Evolutionary conservation across 331 rosid genomes (phyloP).

Genomic region (Malus hybrid): DNA sequence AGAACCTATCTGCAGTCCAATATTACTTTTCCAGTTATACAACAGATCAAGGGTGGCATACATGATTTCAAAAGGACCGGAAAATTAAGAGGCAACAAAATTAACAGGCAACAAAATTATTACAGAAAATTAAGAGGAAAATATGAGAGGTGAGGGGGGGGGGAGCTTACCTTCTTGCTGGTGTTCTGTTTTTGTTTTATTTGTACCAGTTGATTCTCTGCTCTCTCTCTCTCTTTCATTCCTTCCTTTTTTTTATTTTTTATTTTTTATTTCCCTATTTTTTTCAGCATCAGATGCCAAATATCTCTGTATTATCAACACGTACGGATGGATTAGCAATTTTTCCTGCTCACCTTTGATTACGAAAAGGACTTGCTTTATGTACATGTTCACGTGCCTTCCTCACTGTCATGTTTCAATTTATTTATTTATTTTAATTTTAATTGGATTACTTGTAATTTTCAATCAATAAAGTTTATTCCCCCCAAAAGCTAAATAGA

Average conservation of each 20-base stretch:
- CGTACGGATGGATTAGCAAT: too few relatives aligned
- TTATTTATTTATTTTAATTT: too few relatives aligned
- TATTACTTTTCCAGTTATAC: conserved; percentile 1
- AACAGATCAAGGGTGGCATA: neutral
- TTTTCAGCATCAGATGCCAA: neutral
- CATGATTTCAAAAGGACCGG: neutral
- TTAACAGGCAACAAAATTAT: neutral
- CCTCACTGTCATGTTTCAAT: too few relatives aligned
- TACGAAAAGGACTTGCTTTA: too few relatives aligned
- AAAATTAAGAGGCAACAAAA: too few relatives aligned
- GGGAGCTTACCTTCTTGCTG: conserved; percentile 5
- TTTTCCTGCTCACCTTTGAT: too few relatives aligned
- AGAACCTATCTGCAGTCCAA: conserved; percentile 63
- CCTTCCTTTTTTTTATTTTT: too few relatives aligned
- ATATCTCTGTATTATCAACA: too few relatives aligned
- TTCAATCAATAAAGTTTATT: too few relatives aligned
- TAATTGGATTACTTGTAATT: too few relatives aligned
- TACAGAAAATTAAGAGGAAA: neutral
- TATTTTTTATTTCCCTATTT: neutral
- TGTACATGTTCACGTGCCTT: too few relatives aligned
- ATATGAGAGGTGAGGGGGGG: neutral
- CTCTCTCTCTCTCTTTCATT: neutral
- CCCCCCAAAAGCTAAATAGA: too few relatives aligned
- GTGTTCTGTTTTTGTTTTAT: neutral
- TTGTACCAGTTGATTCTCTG: neutral